These are phyloP conservation scores for Barnettozyma californica DNA, from an alignment of 805 yeast species.

Conservation along the genomic window DNA sequence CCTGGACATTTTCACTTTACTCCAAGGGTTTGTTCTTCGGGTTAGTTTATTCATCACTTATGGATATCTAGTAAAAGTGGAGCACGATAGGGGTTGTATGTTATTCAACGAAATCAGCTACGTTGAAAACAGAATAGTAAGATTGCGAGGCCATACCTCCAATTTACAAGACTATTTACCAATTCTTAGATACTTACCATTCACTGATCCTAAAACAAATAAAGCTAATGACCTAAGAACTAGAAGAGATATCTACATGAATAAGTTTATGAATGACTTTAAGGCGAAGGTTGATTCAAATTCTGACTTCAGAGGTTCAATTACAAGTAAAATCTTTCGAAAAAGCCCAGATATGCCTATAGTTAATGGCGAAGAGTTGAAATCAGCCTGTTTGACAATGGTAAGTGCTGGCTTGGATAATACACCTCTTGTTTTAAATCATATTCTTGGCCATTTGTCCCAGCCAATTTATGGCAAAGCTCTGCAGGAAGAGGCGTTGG, in stretches of 20 bases:
- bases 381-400: constrained; percentile 65
- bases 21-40: constrained; percentile 47
- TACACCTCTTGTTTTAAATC: constrained; percentile 56
- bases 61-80: constrained; percentile 44
- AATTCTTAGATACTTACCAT: constrained; percentile 30
- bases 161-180: constrained; percentile 54
- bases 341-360: constrained; percentile 10
- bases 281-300: constrained; percentile 21
- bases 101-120: constrained; percentile 47
- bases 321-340: constrained; percentile 28
- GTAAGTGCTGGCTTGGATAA: constrained; percentile 79
- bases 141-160: constrained; percentile 51
- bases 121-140: constrained; percentile 53
- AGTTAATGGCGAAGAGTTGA: constrained; percentile 38
- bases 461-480: constrained; percentile 32
- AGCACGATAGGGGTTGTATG: constrained; percentile 27
- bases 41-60: constrained; percentile 48
- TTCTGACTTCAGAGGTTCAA: constrained; percentile 26
- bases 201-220: constrained; percentile 12
- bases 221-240: constrained; percentile 30
- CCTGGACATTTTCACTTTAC: constrained; percentile 33
- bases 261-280: constrained; percentile 30
- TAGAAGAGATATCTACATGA: constrained; percentile 47
- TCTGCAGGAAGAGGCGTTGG: constrained; percentile 41
- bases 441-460: constrained; percentile 56